Base-by-base conservation (phyloP, 805 yeast genomes). In the Candida fluviatilis region DNA sequence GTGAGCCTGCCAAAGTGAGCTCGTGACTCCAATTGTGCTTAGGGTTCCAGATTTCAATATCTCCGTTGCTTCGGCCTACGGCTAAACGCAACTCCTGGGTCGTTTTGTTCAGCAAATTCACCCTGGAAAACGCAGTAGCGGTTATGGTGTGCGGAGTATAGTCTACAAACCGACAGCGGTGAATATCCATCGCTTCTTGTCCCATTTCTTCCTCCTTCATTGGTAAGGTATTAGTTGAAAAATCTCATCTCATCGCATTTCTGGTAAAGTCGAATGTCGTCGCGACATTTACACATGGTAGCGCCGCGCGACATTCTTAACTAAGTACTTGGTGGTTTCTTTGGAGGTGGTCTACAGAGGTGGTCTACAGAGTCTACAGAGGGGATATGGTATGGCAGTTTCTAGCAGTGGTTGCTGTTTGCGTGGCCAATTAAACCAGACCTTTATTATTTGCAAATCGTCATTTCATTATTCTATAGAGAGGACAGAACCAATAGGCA, bases 41-140 rank as follows among this genome's bases (percentile, higher is more conserved):
- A 29, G 96, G 96, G 58, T 87, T 87, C 96, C 98, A 91, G 24
- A 93, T 80, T 61, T 93, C 99, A 42, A 93, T 84, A 53, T 90
- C 90, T 28, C 99, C 99, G 56, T 93, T 90, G 33, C 87, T 77
- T 58, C 97, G 75, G 21, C 96, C 98, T 4, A 91, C 84, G 1
- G 98, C 97, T 27, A 93, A 63, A 42, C 96, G 71, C 39, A 88
- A 66, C 42, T 76, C 81, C 17, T 58, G 61, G 18, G 78, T 80
- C 1, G 52, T 52, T 12, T 38, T 41, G 1, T 79, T 67, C 19
- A 66, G 49, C 8, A 47, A 36, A 0, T 86, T 75, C 4, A 61
- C 56, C 54, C 79, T 85, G 24, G 91, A 84, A 57, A 89, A 91
- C 2, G 86, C 82, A 36, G 84, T 62, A 1, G 95, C 75, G 0